Evolutionary conservation across 805 yeast species (phyloP).

Genomic region (Myxozyma udenii): DNA sequence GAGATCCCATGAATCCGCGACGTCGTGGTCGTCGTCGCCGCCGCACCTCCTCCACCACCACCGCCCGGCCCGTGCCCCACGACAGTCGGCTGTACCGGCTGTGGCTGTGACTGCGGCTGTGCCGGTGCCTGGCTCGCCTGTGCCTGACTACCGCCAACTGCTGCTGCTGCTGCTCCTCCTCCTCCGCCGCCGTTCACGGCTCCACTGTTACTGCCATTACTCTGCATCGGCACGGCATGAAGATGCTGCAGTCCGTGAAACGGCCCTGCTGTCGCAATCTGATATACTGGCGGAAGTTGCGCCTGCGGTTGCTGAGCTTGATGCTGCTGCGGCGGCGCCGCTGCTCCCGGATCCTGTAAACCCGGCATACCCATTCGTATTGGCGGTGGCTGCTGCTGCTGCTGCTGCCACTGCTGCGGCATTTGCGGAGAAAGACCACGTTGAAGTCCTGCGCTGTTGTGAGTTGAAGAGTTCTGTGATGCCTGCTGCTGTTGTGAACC

Average conservation of each 20-base stretch:
- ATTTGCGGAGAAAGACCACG: no score
- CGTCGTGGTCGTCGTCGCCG: background rate
- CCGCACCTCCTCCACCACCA: background rate
- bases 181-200: background rate
- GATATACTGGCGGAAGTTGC: conserved; percentile 13
- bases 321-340: conserved; percentile 1
- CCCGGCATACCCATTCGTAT: background rate
- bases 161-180: no score
- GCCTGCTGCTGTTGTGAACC: no score
- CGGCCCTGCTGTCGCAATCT: conserved; percentile 10
- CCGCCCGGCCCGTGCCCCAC: background rate
- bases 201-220: background rate
- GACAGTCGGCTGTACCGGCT: background rate
- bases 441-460: no score
- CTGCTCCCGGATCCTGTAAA: background rate
- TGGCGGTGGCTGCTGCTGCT: background rate
- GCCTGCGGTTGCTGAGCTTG: background rate
- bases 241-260: background rate
- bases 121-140: background rate
- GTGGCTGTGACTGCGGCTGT: conserved; percentile 1
- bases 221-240: background rate
- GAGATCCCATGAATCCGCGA: background rate
- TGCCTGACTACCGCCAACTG: no score
- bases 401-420: conserved; percentile 7
- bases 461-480: no score